These are phyloP conservation scores for Proliferodiscus dingleyae DNA, from an alignment of 2,329 filamentous ascomycete genomes.

Conservation along the genomic window DNA sequence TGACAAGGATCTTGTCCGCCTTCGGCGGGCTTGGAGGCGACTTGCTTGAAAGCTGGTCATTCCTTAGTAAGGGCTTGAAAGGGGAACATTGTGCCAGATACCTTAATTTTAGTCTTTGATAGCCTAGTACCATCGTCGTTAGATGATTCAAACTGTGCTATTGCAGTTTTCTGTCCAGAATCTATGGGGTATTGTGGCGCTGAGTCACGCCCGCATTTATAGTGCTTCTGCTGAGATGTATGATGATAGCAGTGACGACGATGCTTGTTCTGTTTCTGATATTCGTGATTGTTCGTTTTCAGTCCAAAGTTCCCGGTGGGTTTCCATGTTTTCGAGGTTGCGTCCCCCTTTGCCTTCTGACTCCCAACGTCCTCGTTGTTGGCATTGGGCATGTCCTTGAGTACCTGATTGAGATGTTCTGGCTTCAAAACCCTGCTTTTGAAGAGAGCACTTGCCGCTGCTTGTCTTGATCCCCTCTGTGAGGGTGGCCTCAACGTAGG, in stretches of 20 bases:
- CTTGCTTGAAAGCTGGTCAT: slow-evolving; percentile 8
- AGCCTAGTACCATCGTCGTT: slow-evolving; percentile 6
- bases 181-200: slow-evolving; percentile 9
- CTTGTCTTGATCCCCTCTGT: slow-evolving; percentile 24
- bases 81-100: not conserved
- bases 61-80: not conserved
- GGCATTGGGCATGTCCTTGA: slow-evolving; percentile 16
- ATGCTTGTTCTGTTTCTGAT: slow-evolving; percentile 16
- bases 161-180: not conserved
- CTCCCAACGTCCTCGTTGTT: slow-evolving; percentile 21
- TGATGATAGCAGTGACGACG: slow-evolving; percentile 21
- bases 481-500: slow-evolving; percentile 42
- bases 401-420: slow-evolving; percentile 37
- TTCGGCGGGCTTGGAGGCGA: slow-evolving; percentile 3
- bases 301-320: slow-evolving; percentile 24
- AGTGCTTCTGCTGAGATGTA: slow-evolving; percentile 21
- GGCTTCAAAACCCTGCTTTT: slow-evolving; percentile 45
- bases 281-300: slow-evolving; percentile 28
- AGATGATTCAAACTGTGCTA: slow-evolving; percentile 2
- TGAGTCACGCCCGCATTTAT: slow-evolving; percentile 18
- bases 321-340: slow-evolving; percentile 15
- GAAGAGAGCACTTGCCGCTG: slow-evolving; percentile 35
- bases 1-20: slow-evolving; percentile 16
- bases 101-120: slow-evolving; percentile 12
- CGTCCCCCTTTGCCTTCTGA: slow-evolving; percentile 24